These are phyloP conservation scores for Lecanicillium sp. DNA, from an alignment of 2,329 filamentous ascomycete species.

Conservation along the genomic window DNA sequence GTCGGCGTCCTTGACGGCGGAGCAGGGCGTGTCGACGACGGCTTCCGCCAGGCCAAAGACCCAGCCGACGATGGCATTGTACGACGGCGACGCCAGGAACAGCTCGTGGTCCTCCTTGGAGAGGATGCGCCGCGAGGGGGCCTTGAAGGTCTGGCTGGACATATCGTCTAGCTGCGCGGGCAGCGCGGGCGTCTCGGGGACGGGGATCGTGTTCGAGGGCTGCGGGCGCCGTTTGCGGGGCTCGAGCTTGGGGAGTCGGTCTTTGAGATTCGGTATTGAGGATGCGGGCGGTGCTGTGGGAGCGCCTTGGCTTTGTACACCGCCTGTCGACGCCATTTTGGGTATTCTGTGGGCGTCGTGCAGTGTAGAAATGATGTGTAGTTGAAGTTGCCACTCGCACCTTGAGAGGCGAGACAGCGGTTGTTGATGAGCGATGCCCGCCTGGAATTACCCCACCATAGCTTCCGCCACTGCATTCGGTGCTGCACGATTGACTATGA, in stretches of 20 bases:
- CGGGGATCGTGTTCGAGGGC: conserved; percentile 51
- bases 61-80: conserved; percentile 72
- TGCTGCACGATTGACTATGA: neutral
- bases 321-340: conserved; percentile 6
- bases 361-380: neutral
- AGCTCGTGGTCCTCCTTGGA: conserved; percentile 72
- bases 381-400: neutral
- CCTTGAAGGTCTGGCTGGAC: conserved; percentile 53
- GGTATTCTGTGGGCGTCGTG: neutral
- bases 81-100: conserved; percentile 72
- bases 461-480: neutral
- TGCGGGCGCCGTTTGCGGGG: conserved; percentile 52
- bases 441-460: conserved; percentile 10
- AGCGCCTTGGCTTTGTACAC: conserved; percentile 7
- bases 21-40: conserved; percentile 64
- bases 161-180: conserved; percentile 57
- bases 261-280: conserved; percentile 33
- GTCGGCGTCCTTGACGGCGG: conserved; percentile 44
- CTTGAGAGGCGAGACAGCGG: conserved; percentile 4
- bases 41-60: conserved; percentile 81
- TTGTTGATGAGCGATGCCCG: neutral
- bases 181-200: conserved; percentile 70
- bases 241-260: conserved; percentile 61
- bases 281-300: conserved; percentile 14
- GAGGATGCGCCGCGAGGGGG: conserved; percentile 73